Evolutionary conservation across 306 rosid species (phyloP).

Genomic region (Trifolium pratense): DNA sequence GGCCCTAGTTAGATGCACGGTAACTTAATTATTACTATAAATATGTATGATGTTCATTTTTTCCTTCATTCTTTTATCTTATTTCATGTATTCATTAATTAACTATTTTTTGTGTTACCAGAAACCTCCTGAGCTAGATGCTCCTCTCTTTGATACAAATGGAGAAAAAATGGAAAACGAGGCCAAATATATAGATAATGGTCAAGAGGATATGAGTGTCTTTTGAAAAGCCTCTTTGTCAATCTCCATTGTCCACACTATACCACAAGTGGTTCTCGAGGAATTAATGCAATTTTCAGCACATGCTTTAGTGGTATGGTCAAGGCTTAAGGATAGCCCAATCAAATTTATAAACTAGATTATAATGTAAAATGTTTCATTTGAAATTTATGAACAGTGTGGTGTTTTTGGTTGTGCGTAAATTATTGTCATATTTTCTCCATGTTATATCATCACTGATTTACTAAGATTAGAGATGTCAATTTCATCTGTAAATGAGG

Average conservation of each 20-base stretch:
- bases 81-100: constrained; percentile 13
- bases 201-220: constrained; percentile 56
- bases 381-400: constrained; percentile 32
- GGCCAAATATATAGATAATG: constrained; percentile 52
- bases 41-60: not conserved
- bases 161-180: constrained; percentile 56
- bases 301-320: constrained; percentile 19
- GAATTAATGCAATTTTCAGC: not conserved
- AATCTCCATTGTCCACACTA: not conserved
- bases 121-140: constrained; percentile 81
- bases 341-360: constrained; percentile 18
- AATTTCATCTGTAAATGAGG: no score
- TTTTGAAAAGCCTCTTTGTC: constrained; percentile 51
- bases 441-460: not conserved
- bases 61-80: not conserved
- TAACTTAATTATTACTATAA: constrained; percentile 36
- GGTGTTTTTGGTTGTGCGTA: constrained; percentile 28
- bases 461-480: no score
- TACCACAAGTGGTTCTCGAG: not conserved
- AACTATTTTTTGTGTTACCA: constrained; percentile 33
- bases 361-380: constrained; percentile 8
- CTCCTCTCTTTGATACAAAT: constrained; percentile 56
- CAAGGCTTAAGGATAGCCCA: not conserved
- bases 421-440: constrained; percentile 1
- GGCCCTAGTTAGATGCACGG: constrained; percentile 92